Evolutionary conservation across 139 green algal species (phyloP).

Genomic region (Coelastrella sp.): DNA sequence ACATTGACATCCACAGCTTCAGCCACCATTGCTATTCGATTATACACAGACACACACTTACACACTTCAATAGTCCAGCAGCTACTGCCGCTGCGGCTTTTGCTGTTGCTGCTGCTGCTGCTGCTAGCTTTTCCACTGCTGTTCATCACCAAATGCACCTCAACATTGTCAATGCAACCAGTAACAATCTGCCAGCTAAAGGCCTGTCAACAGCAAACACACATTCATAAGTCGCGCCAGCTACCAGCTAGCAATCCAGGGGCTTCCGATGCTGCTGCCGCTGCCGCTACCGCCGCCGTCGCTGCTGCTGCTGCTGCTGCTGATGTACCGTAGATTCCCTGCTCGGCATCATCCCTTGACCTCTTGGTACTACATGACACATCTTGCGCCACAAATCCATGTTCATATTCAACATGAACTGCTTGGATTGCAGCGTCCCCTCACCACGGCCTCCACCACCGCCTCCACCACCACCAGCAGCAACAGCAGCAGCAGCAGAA

Average conservation of each 20-base stretch:
- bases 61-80: no score
- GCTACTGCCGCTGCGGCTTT: background rate
- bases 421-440: slow-evolving; percentile 41
- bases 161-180: background rate
- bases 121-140: background rate
- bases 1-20: no score
- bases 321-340: background rate
- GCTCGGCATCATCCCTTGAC: slow-evolving; percentile 51
- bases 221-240: background rate
- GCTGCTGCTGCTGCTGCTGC: background rate
- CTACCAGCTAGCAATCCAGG: background rate
- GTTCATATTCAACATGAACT: slow-evolving; percentile 69
- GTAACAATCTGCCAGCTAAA: background rate
- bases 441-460: slow-evolving; percentile 14
- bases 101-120: background rate
- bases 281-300: background rate
- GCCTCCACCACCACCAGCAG: slow-evolving; percentile 11
- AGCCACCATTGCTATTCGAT: no score
- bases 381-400: slow-evolving; percentile 69
- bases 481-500: background rate
- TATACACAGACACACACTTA: no score
- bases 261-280: background rate
- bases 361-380: slow-evolving; percentile 22
- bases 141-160: background rate
- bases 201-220: background rate